phyloP scores from a whole-genome alignment of 1,139 yeast species.

The Magnusiomyces tetraspermus region DNA sequence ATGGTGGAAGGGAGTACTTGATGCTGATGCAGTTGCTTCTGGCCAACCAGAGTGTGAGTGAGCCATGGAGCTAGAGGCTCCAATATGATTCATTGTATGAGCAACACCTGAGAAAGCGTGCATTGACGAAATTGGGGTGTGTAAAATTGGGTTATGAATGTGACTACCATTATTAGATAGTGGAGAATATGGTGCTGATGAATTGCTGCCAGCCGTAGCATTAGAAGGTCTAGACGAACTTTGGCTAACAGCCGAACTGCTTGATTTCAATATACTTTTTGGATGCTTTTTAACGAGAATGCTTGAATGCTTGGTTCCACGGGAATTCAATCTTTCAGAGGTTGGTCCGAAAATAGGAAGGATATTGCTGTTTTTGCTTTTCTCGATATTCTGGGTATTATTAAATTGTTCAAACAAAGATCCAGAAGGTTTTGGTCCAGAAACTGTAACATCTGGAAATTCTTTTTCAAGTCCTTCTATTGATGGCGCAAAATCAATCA shows the following conservation, averaged over 20 bases:
- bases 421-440: neutral
- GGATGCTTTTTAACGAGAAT: neutral
- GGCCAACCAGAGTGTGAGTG: too few relatives aligned
- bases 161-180: neutral
- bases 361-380: too few relatives aligned
- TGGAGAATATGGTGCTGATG: neutral
- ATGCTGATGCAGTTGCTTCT: neutral
- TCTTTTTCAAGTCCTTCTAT: neutral
- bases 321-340: neutral
- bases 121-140: neutral
- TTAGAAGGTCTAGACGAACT: neutral
- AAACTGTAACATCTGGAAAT: neutral
- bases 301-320: neutral
- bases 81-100: too few relatives aligned
- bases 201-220: neutral
- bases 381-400: neutral
- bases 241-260: neutral
- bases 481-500: conserved; percentile 5
- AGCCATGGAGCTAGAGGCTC: too few relatives aligned
- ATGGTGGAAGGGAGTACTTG: neutral
- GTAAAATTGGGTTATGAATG: neutral
- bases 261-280: neutral
- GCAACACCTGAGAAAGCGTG: neutral
- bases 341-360: too few relatives aligned
- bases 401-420: neutral